Evolutionary conservation across 495 filamentous ascomycete species (phyloP).

Genomic region (Friedmanniomyces endolithicus): DNA sequence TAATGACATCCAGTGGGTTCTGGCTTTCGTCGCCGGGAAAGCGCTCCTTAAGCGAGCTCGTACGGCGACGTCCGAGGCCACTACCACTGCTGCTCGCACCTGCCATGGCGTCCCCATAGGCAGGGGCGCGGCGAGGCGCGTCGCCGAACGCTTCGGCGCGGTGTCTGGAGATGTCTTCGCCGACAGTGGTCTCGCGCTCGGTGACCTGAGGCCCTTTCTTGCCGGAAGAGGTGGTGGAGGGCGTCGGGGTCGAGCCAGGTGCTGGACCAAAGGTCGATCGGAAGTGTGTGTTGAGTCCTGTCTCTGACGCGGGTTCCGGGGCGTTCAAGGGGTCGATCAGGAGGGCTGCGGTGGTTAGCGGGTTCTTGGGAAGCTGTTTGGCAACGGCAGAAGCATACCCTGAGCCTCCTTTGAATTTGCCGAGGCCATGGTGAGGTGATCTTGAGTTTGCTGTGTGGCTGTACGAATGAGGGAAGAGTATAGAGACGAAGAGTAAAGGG

Average conservation of each 20-base stretch:
- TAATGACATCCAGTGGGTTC: conserved; percentile 49
- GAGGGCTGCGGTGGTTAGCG: conserved; percentile 39
- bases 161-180: conserved; percentile 25
- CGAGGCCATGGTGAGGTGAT: background rate
- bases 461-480: background rate
- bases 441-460: background rate
- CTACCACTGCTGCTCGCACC: background rate
- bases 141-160: conserved; percentile 26
- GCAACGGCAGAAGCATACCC: background rate
- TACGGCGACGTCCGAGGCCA: conserved; percentile 26
- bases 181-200: conserved; percentile 22
- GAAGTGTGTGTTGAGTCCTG: conserved; percentile 39
- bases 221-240: conserved; percentile 15
- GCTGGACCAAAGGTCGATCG: conserved; percentile 27
- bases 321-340: conserved; percentile 47
- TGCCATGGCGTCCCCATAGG: conserved; percentile 6
- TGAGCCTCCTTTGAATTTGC: conserved; percentile 9
- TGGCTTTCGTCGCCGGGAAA: conserved; percentile 50
- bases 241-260: conserved; percentile 17
- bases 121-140: conserved; percentile 17
- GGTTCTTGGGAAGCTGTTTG: background rate
- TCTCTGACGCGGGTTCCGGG: conserved; percentile 42
- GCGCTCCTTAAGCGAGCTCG: conserved; percentile 43
- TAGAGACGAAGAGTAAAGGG: background rate
- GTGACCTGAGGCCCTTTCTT: conserved; percentile 17